Evolutionary conservation across 148 eudicot species (phyloP).

Genomic region (Rheum nobile): DNA sequence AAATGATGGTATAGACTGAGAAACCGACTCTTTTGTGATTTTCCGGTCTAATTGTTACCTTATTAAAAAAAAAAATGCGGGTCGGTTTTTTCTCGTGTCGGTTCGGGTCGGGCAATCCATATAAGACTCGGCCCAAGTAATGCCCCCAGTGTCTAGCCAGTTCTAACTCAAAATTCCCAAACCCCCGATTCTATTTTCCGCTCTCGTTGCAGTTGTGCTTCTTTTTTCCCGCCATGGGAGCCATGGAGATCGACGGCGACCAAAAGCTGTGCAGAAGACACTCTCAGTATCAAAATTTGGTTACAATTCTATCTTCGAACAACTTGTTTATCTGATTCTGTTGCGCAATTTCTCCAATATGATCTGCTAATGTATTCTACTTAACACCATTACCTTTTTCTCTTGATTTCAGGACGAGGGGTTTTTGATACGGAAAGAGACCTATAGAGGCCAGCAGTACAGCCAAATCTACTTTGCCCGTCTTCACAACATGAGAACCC

Average conservation of each 20-base stretch:
- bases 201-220: background rate
- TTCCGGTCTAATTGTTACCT: no score
- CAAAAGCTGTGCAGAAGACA: slow-evolving; percentile 44
- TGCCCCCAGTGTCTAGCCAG: background rate
- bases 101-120: background rate
- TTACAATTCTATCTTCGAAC: slow-evolving; percentile 8
- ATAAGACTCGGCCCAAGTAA: background rate
- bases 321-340: background rate
- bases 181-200: background rate
- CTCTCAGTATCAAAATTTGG: slow-evolving; percentile 49
- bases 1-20: no score
- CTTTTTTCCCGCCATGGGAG: slow-evolving; percentile 40
- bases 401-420: slow-evolving; percentile 39
- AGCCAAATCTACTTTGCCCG: slow-evolving; percentile 85
- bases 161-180: background rate
- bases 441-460: slow-evolving; percentile 86
- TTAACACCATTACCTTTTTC: background rate
- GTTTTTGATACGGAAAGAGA: slow-evolving; percentile 59
- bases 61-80: no score
- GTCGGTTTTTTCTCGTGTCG: no score
- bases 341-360: background rate
- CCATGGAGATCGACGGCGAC: slow-evolving; percentile 51
- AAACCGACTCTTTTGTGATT: no score
- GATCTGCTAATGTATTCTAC: background rate
- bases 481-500: slow-evolving; percentile 68